Conservation (phyloP, 148 eudicot genomes). For the Oxyria digyna region DNA sequence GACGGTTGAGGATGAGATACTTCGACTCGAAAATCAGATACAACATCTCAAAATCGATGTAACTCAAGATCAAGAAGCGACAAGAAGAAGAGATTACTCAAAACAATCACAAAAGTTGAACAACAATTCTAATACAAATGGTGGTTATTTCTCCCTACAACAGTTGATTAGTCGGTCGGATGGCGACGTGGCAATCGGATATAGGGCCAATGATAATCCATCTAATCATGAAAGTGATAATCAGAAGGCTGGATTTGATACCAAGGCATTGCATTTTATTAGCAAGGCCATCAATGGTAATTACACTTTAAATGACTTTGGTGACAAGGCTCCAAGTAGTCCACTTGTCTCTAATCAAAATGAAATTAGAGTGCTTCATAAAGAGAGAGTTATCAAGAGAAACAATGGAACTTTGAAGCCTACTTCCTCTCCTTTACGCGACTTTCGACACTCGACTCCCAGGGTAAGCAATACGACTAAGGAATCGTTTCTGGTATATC, state of each 20-base stretch:
- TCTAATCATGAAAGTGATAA: background rate
- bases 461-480: conserved; percentile 26
- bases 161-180: conserved; percentile 1
- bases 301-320: conserved; percentile 42
- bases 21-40: conserved; percentile 58
- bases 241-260: conserved; percentile 28
- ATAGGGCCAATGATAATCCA: background rate
- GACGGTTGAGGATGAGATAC: conserved; percentile 67
- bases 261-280: conserved; percentile 72
- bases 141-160: background rate
- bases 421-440: conserved; percentile 47
- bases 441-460: conserved; percentile 44
- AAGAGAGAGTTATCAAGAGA: conserved; percentile 26
- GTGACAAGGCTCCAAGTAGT: conserved; percentile 17
- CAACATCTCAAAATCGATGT: conserved; percentile 36
- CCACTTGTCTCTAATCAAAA: conserved; percentile 9
- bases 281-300: conserved; percentile 84
- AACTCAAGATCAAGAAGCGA: conserved; percentile 39
- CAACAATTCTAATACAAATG: background rate
- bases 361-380: conserved; percentile 14
- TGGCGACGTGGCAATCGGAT: background rate
- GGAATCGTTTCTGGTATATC: background rate
- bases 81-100: conserved; percentile 17
- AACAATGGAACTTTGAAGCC: conserved; percentile 30
- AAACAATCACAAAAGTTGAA: background rate